A percentile compares a stretch with the other conserved stretches of the same genome.
These are phyloP conservation scores for Pachysandra terminalis DNA, from an alignment of 164 flowering plant genomes.

Conservation along the genomic window DNA sequence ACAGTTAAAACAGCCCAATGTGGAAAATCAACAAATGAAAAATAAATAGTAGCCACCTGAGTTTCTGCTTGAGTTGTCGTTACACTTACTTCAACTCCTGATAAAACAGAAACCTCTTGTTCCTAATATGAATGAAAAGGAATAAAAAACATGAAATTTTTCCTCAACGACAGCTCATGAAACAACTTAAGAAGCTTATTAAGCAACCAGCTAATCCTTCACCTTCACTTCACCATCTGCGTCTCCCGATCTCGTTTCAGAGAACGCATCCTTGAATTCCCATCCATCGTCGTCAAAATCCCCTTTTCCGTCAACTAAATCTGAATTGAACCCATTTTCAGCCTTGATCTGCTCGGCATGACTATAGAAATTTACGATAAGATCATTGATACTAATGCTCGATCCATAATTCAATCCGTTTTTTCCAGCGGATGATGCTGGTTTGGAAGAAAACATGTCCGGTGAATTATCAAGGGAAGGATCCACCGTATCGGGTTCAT, in stretches of 20 bases:
- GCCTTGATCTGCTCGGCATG: conserved; percentile 23
- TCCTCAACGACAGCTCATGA: neutral
- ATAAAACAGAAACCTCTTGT: conserved; percentile 9
- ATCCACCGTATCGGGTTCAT: conserved; percentile 20
- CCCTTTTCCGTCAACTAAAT: conserved; percentile 11
- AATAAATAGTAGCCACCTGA: conserved; percentile 22
- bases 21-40: too few species aligned
- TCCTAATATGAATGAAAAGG: conserved; percentile 12
- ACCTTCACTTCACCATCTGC: conserved; percentile 26
- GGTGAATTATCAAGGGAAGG: conserved; percentile 5
- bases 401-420: conserved; percentile 20
- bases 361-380: conserved; percentile 37
- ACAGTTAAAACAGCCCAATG: too few species aligned
- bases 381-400: conserved; percentile 33
- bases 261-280: conserved; percentile 49
- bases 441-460: conserved; percentile 11
- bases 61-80: neutral
- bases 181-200: neutral
- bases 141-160: neutral
- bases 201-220: neutral
- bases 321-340: conserved; percentile 18
- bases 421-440: conserved; percentile 5
- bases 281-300: conserved; percentile 38
- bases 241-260: conserved; percentile 13
- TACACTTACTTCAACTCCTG: conserved; percentile 14